Evolutionary conservation across 2,329 filamentous ascomycete species (phyloP).

Genomic region (Didymella glomerata): DNA sequence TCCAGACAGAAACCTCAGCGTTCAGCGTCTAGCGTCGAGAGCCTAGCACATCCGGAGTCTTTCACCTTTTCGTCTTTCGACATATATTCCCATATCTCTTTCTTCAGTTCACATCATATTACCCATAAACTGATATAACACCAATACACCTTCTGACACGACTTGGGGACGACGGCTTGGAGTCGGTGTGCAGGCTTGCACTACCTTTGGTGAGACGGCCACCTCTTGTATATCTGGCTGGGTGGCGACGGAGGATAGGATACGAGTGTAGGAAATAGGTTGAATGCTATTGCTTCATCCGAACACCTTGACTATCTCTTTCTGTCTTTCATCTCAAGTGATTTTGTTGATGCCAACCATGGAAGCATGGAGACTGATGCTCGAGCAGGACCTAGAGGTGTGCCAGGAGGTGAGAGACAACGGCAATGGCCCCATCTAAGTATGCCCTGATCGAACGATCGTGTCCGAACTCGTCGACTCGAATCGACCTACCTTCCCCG

Average conservation of each 20-base stretch:
- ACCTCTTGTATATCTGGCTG: constrained; percentile 22
- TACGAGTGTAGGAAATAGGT: constrained; percentile 18
- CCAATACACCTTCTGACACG: constrained; percentile 17
- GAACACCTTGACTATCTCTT: constrained; percentile 6
- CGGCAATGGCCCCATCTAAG: not conserved
- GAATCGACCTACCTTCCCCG: constrained; percentile 12
- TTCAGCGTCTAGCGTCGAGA: constrained; percentile 47
- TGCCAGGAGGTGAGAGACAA: not conserved
- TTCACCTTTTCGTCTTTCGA: constrained; percentile 1
- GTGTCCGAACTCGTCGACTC: not conserved
- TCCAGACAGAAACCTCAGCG: constrained; percentile 17
- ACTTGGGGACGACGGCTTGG: constrained; percentile 14
- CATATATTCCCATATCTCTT: constrained; percentile 17
- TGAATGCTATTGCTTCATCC: constrained; percentile 21
- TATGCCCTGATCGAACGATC: not conserved
- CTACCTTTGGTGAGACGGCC: constrained; percentile 3
- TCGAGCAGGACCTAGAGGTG: not conserved
- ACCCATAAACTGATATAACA: constrained; percentile 22
- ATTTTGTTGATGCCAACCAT: too few species aligned
- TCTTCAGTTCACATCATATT: constrained; percentile 18
- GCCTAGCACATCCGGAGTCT: constrained; percentile 34
- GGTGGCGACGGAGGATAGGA: constrained; percentile 4
- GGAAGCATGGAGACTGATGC: not conserved
- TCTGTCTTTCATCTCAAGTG: constrained; percentile 9
- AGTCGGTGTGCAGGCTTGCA: constrained; percentile 9